phyloP scores from a whole-genome alignment of 2,329 filamentous ascomycete genomes.

The Cytospora piceicola region DNA sequence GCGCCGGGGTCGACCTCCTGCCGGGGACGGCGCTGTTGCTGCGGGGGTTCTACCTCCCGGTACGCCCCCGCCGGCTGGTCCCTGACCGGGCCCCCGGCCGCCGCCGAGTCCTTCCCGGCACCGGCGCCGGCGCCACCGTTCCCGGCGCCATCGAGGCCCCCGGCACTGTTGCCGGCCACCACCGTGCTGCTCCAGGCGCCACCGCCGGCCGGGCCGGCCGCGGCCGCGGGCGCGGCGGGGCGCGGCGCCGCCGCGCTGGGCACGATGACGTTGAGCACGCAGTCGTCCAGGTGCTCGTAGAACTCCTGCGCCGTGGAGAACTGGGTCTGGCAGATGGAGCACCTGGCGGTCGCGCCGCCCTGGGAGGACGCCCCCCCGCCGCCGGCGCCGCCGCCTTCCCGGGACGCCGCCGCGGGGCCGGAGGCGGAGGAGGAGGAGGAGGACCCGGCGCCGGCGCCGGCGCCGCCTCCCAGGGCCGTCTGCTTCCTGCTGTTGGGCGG shows the following conservation, averaged over 20 bases:
- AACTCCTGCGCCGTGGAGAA: conserved; percentile 93
- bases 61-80: conserved; percentile 11
- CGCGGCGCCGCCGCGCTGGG: conserved; percentile 42
- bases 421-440: not conserved
- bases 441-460: conserved; percentile 7
- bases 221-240: conserved; percentile 32
- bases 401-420: not conserved
- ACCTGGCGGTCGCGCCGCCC: conserved; percentile 69
- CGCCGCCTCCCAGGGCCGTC: conserved; percentile 26
- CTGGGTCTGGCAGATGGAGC: conserved; percentile 80
- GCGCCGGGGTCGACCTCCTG: conserved; percentile 1
- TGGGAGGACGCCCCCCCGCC: conserved; percentile 68
- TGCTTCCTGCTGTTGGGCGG: conserved; percentile 84
- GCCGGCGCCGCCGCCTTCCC: conserved; percentile 4
- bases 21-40: not conserved
- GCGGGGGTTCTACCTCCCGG: not conserved
- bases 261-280: conserved; percentile 62
- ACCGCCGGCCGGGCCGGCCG: conserved; percentile 22
- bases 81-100: conserved; percentile 36
- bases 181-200: conserved; percentile 16
- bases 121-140: conserved; percentile 11
- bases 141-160: not conserved
- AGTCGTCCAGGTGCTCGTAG: conserved; percentile 88
- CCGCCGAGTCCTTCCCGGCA: conserved; percentile 37
- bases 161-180: not conserved